A percentile compares a stretch with the other conserved stretches of the same genome.
Evolutionary conservation across 257 asterid genomes (phyloP).

Genomic region (Salvia rosmarinus): DNA sequence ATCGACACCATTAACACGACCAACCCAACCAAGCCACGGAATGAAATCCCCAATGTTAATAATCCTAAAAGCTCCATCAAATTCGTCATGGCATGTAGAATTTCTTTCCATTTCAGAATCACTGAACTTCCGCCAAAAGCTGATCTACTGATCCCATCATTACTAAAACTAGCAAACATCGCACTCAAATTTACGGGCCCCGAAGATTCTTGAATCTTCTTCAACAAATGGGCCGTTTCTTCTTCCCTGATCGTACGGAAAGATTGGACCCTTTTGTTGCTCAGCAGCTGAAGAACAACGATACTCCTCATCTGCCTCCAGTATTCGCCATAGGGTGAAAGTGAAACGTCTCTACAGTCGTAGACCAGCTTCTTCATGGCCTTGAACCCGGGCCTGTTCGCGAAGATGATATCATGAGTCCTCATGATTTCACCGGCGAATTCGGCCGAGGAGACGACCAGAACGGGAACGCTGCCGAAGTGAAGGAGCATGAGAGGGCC

Average conservation of each 20-base stretch:
- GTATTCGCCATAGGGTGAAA: not conserved
- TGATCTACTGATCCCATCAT: not conserved
- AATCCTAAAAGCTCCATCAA: not conserved
- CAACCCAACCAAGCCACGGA: conserved; percentile 21
- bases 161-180: not conserved
- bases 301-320: not conserved
- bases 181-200: not conserved
- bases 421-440: not conserved
- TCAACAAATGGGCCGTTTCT: conserved; percentile 15
- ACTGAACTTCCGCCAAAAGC: not conserved
- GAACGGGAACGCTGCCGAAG: not conserved
- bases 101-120: not conserved
- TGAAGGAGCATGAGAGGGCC: conserved; percentile 20
- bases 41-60: not conserved
- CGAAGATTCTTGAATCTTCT: not conserved
- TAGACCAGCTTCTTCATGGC: not conserved
- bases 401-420: not conserved
- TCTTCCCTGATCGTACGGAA: conserved; percentile 12
- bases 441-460: conserved; percentile 8
- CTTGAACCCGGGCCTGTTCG: not conserved
- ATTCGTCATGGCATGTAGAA: not conserved
- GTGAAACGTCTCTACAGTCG: not conserved
- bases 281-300: not conserved
- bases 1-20: not conserved
- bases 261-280: conserved; percentile 20